Base-by-base conservation (phyloP, 2,329 filamentous ascomycete species). In the Pseudocercospora vitis region DNA sequence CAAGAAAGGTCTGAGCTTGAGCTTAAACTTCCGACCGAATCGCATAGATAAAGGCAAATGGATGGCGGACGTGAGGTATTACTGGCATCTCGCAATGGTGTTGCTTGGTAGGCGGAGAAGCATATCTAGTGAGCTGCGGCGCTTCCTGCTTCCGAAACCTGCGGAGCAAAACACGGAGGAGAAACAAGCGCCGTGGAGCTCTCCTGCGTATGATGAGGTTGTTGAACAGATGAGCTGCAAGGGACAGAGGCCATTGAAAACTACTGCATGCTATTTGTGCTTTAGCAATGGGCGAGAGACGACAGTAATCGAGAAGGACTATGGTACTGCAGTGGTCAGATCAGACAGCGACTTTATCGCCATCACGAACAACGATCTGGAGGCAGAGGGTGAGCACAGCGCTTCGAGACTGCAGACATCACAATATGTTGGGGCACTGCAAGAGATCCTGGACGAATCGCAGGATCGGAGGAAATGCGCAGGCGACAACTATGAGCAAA, bases 261-360 rank as follows among this genome's bases (percentile, higher is more conserved):
- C 78, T 0, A 78, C 81, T 12, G 79, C 80, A 1, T 81, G 79
- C 31, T 85, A 85, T 60, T 61, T 85, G 1, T 77, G 78, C 24
- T 76, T 84, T 57, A 78, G 79, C 57, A 74, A 81, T 42, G 79
- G 79, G 0, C 50, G 55, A 0, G 68, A 73, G 39, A 77, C 77
- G 2, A 65, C 75, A 1, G 71, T 79, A 0, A 70, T 85, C 42
- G 81, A 84, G 59, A 84, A 85, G 62, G 81, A 85, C 60, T 73
- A 77, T 50, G 44, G 62, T 2, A 74, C 66, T 1, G 80, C 78
- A 2, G 71, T 70, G 1, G 61, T 78, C 4, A 71, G 74, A n/a
- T 70, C 70, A 1, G 77, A 76, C 2, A 65, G 66, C 1, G 70
- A 74, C 1, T 84, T 85, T 62, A 76, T 84, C 31, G 73, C 78